A percentile compares a stretch with the other conserved stretches of the same genome.
These are phyloP conservation scores for Aspergillus bertholletiae DNA, from an alignment of 495 filamentous ascomycete species.

Conservation along the genomic window DNA sequence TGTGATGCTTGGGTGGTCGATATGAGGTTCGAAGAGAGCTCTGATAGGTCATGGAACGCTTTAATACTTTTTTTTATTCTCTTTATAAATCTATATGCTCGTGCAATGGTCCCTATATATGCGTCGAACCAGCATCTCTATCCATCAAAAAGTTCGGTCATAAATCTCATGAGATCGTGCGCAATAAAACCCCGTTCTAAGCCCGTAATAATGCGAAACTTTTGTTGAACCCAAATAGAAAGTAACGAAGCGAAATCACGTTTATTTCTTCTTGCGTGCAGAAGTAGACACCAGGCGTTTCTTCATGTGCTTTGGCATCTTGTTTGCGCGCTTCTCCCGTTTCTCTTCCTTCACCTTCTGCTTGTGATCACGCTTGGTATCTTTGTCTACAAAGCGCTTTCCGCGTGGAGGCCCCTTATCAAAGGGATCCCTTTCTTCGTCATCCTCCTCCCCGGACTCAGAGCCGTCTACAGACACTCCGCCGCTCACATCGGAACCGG, in stretches of 20 bases:
- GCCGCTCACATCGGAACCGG: slow-evolving; percentile 47
- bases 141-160: slow-evolving; percentile 8
- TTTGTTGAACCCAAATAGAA: background rate
- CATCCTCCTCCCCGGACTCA: slow-evolving; percentile 47
- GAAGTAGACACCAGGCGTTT: slow-evolving; percentile 52
- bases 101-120: slow-evolving; percentile 1
- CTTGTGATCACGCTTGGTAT: slow-evolving; percentile 85
- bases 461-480: slow-evolving; percentile 40
- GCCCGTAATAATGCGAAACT: background rate
- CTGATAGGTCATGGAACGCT: slow-evolving; percentile 31
- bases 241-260: background rate
- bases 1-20: slow-evolving; percentile 6
- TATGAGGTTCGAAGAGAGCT: slow-evolving; percentile 49
- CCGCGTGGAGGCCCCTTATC: slow-evolving; percentile 71
- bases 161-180: slow-evolving; percentile 16
- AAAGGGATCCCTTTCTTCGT: slow-evolving; percentile 48
- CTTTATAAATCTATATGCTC: slow-evolving; percentile 11
- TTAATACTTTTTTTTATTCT: background rate
- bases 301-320: slow-evolving; percentile 94
- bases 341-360: slow-evolving; percentile 90
- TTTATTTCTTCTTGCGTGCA: slow-evolving; percentile 44
- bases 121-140: slow-evolving; percentile 8
- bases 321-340: slow-evolving; percentile 82
- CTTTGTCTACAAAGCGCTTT: slow-evolving; percentile 89
- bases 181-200: slow-evolving; percentile 3